Conservation (phyloP, 1,284 basidiomycete species). For the Naganishia sp. region DNA sequence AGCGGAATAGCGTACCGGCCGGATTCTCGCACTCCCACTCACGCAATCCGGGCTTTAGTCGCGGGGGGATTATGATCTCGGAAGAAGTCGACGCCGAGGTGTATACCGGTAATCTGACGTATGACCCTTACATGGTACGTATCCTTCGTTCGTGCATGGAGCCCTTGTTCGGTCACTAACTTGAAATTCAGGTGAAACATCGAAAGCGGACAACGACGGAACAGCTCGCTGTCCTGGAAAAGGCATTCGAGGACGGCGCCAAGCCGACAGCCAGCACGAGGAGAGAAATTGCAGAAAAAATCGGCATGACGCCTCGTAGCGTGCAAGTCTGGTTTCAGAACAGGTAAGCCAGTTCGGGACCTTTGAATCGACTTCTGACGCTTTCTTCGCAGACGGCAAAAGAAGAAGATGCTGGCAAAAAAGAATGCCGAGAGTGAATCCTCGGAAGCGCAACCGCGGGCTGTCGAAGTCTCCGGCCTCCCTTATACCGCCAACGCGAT, state of each 20-base stretch:
- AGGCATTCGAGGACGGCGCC: conserved; percentile 77
- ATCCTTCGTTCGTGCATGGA: too few relatives aligned
- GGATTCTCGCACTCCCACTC: conserved; percentile 6
- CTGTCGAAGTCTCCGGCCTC: not conserved
- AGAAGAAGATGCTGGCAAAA: conserved; percentile 28
- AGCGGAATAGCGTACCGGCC: not conserved
- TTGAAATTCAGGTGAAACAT: conserved; percentile 71
- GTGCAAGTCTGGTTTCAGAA: conserved; percentile 97
- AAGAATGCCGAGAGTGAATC: conserved; percentile 14
- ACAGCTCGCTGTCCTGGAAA: conserved; percentile 82
- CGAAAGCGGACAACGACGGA: conserved; percentile 77
- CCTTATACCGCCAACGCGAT: not conserved
- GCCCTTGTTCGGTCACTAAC: not conserved
- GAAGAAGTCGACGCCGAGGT: conserved; percentile 14
- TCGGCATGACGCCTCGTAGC: conserved; percentile 87
- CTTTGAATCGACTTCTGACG: not conserved
- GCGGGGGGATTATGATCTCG: not conserved
- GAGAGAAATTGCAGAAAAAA: conserved; percentile 72
- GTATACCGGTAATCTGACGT: conserved; percentile 1
- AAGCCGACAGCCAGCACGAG: conserved; percentile 82
- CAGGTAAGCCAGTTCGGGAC: conserved; percentile 58
- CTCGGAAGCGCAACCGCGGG: not conserved
- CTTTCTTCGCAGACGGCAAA: conserved; percentile 27
- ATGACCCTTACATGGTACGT: conserved; percentile 24
- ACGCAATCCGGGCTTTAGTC: not conserved